These are phyloP conservation scores for Magnolia sinica DNA, from an alignment of 164 flowering plant species.

Conservation along the genomic window DNA sequence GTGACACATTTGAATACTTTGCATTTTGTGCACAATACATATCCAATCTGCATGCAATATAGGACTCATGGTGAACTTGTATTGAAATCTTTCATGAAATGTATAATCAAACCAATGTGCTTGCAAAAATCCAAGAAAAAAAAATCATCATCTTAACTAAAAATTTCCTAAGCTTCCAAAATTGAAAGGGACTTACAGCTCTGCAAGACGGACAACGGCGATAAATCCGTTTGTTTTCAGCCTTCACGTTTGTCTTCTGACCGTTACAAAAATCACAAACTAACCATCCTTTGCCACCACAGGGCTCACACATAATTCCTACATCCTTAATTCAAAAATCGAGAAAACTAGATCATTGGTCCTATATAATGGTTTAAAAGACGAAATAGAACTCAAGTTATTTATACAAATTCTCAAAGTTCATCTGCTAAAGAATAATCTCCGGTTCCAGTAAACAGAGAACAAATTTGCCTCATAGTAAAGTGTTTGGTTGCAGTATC, in stretches of 20 bases:
- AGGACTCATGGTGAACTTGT: not conserved
- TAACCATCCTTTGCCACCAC: slow-evolving; percentile 84
- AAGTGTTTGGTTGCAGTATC: too few relatives aligned
- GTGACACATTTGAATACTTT: slow-evolving; percentile 83
- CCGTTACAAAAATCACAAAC: slow-evolving; percentile 85
- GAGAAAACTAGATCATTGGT: slow-evolving; percentile 8
- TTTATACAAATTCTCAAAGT: not conserved
- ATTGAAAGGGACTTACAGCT: slow-evolving; percentile 58
- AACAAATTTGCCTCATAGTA: not conserved
- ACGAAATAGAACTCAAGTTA: not conserved
- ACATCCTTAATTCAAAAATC: slow-evolving; percentile 31
- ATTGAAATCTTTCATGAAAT: not conserved
- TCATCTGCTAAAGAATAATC: not conserved
- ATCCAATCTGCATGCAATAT: slow-evolving; percentile 57
- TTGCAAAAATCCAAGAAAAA: not conserved
- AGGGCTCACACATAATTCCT: slow-evolving; percentile 71
- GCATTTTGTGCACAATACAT: slow-evolving; percentile 62
- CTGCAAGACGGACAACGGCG: slow-evolving; percentile 90
- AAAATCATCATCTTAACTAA: not conserved
- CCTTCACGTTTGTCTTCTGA: slow-evolving; percentile 77
- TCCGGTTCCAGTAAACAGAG: not conserved
- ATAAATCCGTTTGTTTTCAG: slow-evolving; percentile 60
- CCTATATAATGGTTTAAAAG: not conserved
- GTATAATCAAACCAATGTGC: not conserved
- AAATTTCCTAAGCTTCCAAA: not conserved